Evolutionary conservation across 139 green algal species (phyloP), one percentile per base, ranked within the genome.

Genomic region (Auxenochlorella pyrenoidosa): DNA sequence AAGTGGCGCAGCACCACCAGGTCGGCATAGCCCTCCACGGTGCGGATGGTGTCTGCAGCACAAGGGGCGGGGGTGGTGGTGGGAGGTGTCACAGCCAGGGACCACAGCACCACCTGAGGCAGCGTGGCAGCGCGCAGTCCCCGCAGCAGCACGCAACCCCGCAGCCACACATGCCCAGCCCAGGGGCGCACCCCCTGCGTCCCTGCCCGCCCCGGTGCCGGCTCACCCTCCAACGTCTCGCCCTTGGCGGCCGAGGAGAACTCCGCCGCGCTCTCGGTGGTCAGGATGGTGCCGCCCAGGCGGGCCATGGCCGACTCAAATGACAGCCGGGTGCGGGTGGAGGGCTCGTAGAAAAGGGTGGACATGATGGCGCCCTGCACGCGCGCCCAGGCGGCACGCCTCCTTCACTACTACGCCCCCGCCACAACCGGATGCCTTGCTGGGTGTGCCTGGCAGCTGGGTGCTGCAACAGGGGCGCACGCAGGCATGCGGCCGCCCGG

Each of bases 271-370:
- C 92, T 97, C 89, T 99, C 98, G 10, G 98, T 99, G 60, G 96
- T 98, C n/a, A 98, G 87, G 66, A 99, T 95, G 0, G 92, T 94
- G 80, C 98, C 98, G 12, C 98, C 98, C 19, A 99, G 95, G 2
- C 93, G 90, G 10, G 88, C 90, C 96, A 99, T 99, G 12, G 98
- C 98, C 0, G 94, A 95, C 87, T 99, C 98, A 90, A 99, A 99
- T 0, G 95, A 98, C 3, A 99, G 93, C 16, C 98, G 91, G 19
- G 98, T 99, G 60, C 98, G 95, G 16, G 98, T 99, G 41, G 98
- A 99, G 22, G 98, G 98, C 93, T 99, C 98, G 90, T 99, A 99
- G 89, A 99, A 99, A 15, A 99, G 94, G 4, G 98, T 99, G 36
- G 96, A 95, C 97, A 99, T 99, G 18, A 99, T 92, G 82, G 94